These are phyloP conservation scores for Atkinsonella texensis DNA, from an alignment of 2,329 filamentous ascomycete genomes.

Conservation along the genomic window DNA sequence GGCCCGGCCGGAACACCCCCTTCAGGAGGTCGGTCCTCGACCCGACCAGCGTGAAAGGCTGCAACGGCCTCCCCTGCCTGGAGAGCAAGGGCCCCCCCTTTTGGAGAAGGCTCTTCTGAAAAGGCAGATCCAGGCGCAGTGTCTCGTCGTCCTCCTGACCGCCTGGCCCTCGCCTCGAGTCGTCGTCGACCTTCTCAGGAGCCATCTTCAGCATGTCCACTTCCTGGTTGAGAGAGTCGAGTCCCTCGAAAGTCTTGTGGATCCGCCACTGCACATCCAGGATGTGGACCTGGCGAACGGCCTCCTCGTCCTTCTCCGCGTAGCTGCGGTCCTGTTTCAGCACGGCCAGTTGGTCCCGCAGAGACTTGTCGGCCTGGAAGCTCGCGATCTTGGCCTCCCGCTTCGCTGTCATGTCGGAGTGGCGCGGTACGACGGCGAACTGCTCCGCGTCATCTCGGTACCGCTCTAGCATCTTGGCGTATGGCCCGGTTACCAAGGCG, in stretches of 20 bases:
- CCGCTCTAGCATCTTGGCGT: constrained; percentile 57
- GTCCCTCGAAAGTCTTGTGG: constrained; percentile 70
- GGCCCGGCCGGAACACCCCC: constrained; percentile 79
- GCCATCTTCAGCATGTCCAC: constrained; percentile 69
- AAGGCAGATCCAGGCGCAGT: constrained; percentile 59
- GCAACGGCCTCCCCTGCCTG: constrained; percentile 68
- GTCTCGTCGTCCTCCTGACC: constrained; percentile 28
- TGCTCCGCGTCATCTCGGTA: constrained; percentile 60
- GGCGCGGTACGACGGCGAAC: constrained; percentile 59
- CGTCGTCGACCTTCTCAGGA: constrained; percentile 39
- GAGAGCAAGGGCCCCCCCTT: constrained; percentile 63
- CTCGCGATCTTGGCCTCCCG: constrained; percentile 77
- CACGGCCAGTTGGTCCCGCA: constrained; percentile 68
- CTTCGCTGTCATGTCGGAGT: constrained; percentile 47
- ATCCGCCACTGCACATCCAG: constrained; percentile 61
- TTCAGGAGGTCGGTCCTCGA: constrained; percentile 62
- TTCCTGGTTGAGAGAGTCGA: constrained; percentile 83
- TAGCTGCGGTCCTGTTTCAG: constrained; percentile 35
- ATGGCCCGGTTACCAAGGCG: constrained; percentile 50
- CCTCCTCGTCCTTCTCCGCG: constrained; percentile 64
- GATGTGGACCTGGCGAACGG: constrained; percentile 67
- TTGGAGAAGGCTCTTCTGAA: constrained; percentile 33
- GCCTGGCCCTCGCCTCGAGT: constrained; percentile 23
- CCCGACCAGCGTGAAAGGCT: constrained; percentile 79
- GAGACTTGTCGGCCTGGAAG: constrained; percentile 73